Evolutionary conservation across 2,329 filamentous ascomycete genomes (phyloP), one percentile per base, ranked within the genome.

Genomic region (Fonsecaea monophora): DNA sequence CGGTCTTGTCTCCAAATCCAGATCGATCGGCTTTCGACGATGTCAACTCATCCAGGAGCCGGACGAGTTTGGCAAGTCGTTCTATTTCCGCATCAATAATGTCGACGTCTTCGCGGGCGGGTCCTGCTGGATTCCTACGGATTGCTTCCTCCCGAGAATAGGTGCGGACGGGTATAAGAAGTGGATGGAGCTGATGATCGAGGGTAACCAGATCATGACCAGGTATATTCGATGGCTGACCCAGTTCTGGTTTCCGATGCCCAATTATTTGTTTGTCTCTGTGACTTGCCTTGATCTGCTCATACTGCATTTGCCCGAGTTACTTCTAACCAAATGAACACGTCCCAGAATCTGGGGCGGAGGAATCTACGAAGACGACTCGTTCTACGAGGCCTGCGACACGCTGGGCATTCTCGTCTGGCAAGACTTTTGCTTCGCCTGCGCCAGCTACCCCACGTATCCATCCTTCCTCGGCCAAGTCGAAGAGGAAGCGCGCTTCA

Each of bases 361-460:
- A 34, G 92, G 92, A 1, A 89, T 93, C 53, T 94, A 92, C 79
- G 92, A 95, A 76, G 85, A 89, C 56, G 84, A 91, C 60, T 79
- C 82, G 10, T 92, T 95, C 74, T 94, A 92, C 75, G 86, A 91
- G 38, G 84, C 88, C 8, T 94, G 91, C 70, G 92, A 95, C 72
- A 88, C 92, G 74, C 78, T 92, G 1, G 92, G 92, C 4, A 83
- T 96, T 30, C 79, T 96, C 30, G 89, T 94, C n/a, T 95, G 92
- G 92, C 91, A 95, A 73, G 92, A 96, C 75, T 95, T 95, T 75
- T 87, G 91, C 82, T 95, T 95, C 75, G 91, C 85, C 15, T 93
- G 90, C 71, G 90, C 89, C 21, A 90, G 89, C 72, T 92, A 92
- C 74, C 92, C 92, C 4, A 85, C 86, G 1, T 87, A 87, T 75